phyloP scores from a whole-genome alignment of 495 filamentous ascomycete genomes.

The Sordaria brevicollis region DNA sequence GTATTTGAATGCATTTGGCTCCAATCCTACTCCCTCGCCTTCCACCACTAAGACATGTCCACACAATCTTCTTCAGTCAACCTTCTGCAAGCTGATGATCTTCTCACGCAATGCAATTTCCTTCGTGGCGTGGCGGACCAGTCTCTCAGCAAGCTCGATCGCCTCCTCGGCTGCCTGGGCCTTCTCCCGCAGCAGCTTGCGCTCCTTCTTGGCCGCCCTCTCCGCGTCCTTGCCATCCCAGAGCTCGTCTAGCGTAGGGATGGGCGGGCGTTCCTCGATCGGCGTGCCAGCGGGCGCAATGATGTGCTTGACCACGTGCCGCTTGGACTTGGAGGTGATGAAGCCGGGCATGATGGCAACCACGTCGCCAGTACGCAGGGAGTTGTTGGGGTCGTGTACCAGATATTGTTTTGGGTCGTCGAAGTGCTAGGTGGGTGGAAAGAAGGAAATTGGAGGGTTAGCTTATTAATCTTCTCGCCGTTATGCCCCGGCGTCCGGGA shows the following conservation, averaged over 20 bases:
- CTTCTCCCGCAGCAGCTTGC: slow-evolving; percentile 23
- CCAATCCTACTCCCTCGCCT: neutral
- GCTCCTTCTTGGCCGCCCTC: slow-evolving; percentile 39
- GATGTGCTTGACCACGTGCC: slow-evolving; percentile 68
- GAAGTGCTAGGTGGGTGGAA: slow-evolving; percentile 32
- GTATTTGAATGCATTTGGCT: neutral
- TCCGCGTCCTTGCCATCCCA: slow-evolving; percentile 37
- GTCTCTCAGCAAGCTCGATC: slow-evolving; percentile 9
- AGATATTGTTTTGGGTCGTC: slow-evolving; percentile 39
- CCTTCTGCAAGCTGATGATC: slow-evolving; percentile 1
- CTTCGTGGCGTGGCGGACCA: slow-evolving; percentile 6
- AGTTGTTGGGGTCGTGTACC: slow-evolving; percentile 68
- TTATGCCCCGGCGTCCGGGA: neutral
- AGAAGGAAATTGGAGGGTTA: neutral
- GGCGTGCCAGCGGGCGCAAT: slow-evolving; percentile 59
- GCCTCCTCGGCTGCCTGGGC: neutral
- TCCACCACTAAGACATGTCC: neutral
- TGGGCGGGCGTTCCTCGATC: slow-evolving; percentile 50
- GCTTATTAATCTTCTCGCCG: neutral
- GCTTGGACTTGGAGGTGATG: slow-evolving; percentile 53
- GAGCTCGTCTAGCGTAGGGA: slow-evolving; percentile 55
- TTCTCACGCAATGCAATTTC: slow-evolving; percentile 1
- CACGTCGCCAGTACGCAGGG: slow-evolving; percentile 65
- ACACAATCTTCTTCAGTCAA: neutral
- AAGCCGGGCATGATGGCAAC: slow-evolving; percentile 64